phyloP scores from a whole-genome alignment of 2,329 filamentous ascomycete species.

The Aspergillus vadensis region DNA sequence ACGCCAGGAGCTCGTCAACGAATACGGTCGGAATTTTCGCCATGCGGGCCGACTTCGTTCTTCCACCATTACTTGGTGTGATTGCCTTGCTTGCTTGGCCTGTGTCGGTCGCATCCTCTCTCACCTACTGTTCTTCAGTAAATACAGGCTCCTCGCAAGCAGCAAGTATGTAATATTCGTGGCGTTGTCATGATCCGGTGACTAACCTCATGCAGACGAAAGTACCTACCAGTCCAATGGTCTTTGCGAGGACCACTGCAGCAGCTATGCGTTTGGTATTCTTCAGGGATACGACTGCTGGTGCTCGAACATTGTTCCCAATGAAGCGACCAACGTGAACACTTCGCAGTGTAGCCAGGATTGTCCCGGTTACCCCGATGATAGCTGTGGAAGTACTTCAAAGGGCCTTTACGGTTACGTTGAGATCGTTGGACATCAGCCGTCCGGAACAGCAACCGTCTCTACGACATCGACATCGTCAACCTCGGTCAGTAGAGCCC shows the following conservation, averaged over 20 bases:
- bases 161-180: slow-evolving; percentile 35
- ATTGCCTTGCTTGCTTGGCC: slow-evolving; percentile 29
- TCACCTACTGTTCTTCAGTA: slow-evolving; percentile 46
- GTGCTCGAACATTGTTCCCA: slow-evolving; percentile 52
- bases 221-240: slow-evolving; percentile 51
- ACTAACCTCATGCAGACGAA: slow-evolving; percentile 32
- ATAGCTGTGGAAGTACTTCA: slow-evolving; percentile 47
- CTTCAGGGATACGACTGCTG: slow-evolving; percentile 51
- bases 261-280: slow-evolving; percentile 49
- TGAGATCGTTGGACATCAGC: slow-evolving; percentile 34
- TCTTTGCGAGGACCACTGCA: slow-evolving; percentile 43
- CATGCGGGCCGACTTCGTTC: slow-evolving; percentile 27
- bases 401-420: slow-evolving; percentile 49
- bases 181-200: not conserved
- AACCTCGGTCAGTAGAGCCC: slow-evolving; percentile 27
- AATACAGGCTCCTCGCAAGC: slow-evolving; percentile 47
- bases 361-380: slow-evolving; percentile 52
- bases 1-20: not conserved
- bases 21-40: not conserved
- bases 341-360: slow-evolving; percentile 38
- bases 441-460: slow-evolving; percentile 36
- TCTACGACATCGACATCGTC: slow-evolving; percentile 25
- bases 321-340: slow-evolving; percentile 34
- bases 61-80: slow-evolving; percentile 21
- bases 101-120: slow-evolving; percentile 25